Conservation (phyloP, 148 eudicot species). For the Chenopodium formosanum region DNA sequence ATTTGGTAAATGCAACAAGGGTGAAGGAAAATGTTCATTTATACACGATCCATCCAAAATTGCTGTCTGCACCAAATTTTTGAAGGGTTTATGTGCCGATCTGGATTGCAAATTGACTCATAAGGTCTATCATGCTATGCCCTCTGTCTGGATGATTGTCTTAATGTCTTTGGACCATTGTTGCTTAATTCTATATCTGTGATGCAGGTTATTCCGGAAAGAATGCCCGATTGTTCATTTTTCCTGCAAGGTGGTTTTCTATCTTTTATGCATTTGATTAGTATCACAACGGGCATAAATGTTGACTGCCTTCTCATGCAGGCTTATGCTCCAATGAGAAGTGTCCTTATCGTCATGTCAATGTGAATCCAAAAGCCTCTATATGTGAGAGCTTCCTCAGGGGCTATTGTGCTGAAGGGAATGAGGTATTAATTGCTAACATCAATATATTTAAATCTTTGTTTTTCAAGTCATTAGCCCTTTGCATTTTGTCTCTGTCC, state of each 20-base stretch:
- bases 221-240: conserved; percentile 96
- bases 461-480: neutral
- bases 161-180: neutral
- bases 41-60: conserved; percentile 84
- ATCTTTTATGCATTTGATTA: conserved; percentile 15
- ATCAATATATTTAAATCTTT: neutral
- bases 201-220: conserved; percentile 91
- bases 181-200: conserved; percentile 12
- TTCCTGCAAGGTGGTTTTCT: conserved; percentile 75
- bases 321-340: conserved; percentile 79
- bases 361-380: conserved; percentile 77
- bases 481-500: neutral
- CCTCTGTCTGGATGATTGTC: conserved; percentile 6
- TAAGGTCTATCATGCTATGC: conserved; percentile 51
- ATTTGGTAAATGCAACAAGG: conserved; percentile 95
- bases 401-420: conserved; percentile 94
- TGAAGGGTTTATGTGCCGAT: conserved; percentile 75
- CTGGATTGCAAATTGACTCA: conserved; percentile 87
- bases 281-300: neutral
- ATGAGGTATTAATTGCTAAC: conserved; percentile 60
- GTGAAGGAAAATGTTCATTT: conserved; percentile 90
- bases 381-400: conserved; percentile 77
- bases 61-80: conserved; percentile 86
- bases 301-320: conserved; percentile 38
- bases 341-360: conserved; percentile 94